Base-by-base conservation (phyloP, 441 rosid species). In the Francoa sonchifolia region DNA sequence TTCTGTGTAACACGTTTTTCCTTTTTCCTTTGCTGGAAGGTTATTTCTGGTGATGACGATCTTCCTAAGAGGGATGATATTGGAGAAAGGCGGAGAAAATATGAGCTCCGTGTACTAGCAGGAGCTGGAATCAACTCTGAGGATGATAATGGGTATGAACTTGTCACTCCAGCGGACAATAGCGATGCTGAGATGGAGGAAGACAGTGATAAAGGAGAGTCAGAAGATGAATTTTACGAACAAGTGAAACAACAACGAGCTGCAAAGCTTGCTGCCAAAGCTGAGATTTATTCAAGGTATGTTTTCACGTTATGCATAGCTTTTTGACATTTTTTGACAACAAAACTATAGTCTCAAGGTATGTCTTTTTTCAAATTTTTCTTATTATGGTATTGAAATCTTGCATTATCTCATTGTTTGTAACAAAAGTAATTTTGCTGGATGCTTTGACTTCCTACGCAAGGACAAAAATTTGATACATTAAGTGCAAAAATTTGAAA, bases 11-110 rank as follows among this genome's bases (percentile, higher is more conserved):
- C 7, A 16, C 6, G 25, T 21, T 21, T 6, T 21, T 21, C 6
- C 21, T 19, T 4, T 33, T 20, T 39, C 6, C 16, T 48, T 42
- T 28, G 30, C 8, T 44, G 40, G 42, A 52, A 84, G 97, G 71
- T 67, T 52, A 35, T 78, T 31, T 78, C 79, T 19, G 95, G 96
- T 33, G 98, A 82, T 40, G 93, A 82, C 61, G 95, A 90, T 67
- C 54, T 90, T 46, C 96, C 98, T 0, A 74, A 46, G 67, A 69
- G 98, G 55, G 96, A 90, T 69, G 94, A 85, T 58, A 77, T 90
- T 40, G 98, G 98, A 52, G 95, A 86, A 64, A 63, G 94, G 54
- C 76, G 94, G 57, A 76, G 81, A 61, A 80, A 82, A 53, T 73
- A 74, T 56, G 96, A 86, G 66, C 74, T 82, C 21, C 68, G 73